Evolutionary conservation across 2,329 filamentous ascomycete genomes (phyloP).

Genomic region (Fusarium temperatum): DNA sequence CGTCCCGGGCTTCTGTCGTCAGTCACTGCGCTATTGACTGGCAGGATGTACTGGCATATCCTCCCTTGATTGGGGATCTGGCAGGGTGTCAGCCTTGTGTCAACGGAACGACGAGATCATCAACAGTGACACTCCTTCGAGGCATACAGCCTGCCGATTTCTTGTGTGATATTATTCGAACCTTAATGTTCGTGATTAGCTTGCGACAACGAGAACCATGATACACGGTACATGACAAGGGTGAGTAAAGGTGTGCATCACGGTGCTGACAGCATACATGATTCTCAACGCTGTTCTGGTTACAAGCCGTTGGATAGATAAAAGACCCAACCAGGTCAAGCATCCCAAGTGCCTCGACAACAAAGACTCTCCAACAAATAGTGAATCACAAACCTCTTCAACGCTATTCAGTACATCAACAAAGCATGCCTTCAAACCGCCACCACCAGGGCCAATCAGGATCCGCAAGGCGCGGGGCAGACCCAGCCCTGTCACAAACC

Average conservation of each 20-base stretch:
- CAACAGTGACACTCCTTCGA: neutral
- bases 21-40: neutral
- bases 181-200: accelerated
- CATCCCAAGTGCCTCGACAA: accelerated
- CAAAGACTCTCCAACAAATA: neutral
- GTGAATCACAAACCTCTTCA: neutral
- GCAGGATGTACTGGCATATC: neutral
- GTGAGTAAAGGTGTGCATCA: too few species aligned
- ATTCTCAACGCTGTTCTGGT: accelerated
- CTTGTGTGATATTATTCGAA: accelerated
- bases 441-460: too few species aligned
- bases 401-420: neutral
- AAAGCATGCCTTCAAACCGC: neutral
- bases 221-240: neutral
- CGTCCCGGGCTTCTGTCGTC: neutral
- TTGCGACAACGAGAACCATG: accelerated
- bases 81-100: neutral
- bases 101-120: accelerated
- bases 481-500: neutral
- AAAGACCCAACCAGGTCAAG: accelerated
- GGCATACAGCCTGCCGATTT: accelerated
- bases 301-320: neutral
- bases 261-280: neutral
- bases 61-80: accelerated
- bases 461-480: too few species aligned